A percentile compares a stretch with the other conserved stretches of the same genome.
Conservation (phyloP, 768 basidiomycete genomes). For the Leccinum longicurvipes region DNA sequence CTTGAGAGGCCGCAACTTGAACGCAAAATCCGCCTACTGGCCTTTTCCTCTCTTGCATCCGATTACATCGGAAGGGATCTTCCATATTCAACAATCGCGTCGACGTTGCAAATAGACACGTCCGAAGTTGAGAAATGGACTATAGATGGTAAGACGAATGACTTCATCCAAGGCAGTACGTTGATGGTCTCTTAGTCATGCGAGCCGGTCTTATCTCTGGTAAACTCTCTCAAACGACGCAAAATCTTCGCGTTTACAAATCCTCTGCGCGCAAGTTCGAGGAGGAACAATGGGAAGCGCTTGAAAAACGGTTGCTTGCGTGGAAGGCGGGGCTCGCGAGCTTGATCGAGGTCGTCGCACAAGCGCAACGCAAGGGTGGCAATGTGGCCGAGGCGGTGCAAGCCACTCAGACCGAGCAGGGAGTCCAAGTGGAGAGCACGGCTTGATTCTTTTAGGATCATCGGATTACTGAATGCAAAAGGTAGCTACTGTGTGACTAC, state of each 20-base stretch:
- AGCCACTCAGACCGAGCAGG: conserved; percentile 22
- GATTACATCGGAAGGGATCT: conserved; percentile 72
- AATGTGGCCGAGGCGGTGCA: conserved; percentile 21
- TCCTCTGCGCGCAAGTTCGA: conserved; percentile 76
- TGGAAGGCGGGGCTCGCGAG: conserved; percentile 74
- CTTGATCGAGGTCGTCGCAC: conserved; percentile 67
- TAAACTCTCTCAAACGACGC: conserved; percentile 78
- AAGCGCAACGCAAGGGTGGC: conserved; percentile 43
- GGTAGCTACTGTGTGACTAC: too few species aligned
- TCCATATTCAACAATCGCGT: conserved; percentile 65
- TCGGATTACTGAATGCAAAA: neutral
- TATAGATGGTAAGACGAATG: conserved; percentile 63
- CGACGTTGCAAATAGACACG: conserved; percentile 58
- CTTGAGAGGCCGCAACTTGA: conserved; percentile 60
- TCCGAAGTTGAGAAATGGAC: conserved; percentile 81
- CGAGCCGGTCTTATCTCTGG: conserved; percentile 75
- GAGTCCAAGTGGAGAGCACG: conserved; percentile 18
- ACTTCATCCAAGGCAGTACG: neutral
- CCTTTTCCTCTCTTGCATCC: conserved; percentile 74
- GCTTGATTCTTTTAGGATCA: conserved; percentile 9
- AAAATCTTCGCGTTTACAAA: conserved; percentile 68
- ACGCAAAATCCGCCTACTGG: conserved; percentile 76
- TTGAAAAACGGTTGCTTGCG: conserved; percentile 68
- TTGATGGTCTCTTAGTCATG: conserved; percentile 51
- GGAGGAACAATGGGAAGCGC: conserved; percentile 72